Conservation (phyloP, 352 stramenopile species). For the Labyrinthula sp. region DNA sequence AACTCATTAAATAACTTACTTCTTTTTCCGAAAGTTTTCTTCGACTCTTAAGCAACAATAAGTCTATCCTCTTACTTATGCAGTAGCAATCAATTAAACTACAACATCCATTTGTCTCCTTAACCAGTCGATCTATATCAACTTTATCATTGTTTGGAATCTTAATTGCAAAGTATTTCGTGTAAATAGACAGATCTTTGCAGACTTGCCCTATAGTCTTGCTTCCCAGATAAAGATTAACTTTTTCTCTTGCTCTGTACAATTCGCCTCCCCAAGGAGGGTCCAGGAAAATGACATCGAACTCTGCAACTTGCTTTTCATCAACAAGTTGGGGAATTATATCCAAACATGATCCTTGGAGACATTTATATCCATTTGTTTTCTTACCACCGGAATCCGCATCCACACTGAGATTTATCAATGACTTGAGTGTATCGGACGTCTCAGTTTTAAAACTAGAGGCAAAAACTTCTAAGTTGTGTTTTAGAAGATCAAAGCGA, state of each 20-base stretch:
- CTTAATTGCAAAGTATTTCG: constrained; percentile 30
- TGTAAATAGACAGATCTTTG: constrained; percentile 13
- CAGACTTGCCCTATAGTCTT: constrained; percentile 17
- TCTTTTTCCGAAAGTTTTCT: too few species aligned
- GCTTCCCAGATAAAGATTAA: constrained; percentile 17
- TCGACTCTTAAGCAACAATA: too few species aligned
- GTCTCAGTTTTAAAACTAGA: too few species aligned
- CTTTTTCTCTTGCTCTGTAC: constrained; percentile 28
- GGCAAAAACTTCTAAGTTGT: constrained; percentile 29
- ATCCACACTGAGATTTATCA: too few species aligned
- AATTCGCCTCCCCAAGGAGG: constrained; percentile 29
- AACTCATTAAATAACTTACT: too few species aligned
- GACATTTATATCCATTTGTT: not conserved
- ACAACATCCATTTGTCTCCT: too few species aligned
- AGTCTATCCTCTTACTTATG: too few species aligned
- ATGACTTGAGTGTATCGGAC: too few species aligned
- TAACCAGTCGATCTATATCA: too few species aligned
- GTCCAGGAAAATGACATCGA: constrained; percentile 30
- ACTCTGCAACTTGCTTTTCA: too few species aligned
- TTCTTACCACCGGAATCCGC: constrained; percentile 9
- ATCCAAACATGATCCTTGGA: constrained; percentile 24
- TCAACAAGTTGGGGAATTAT: constrained; percentile 13
- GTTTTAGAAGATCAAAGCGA: constrained; percentile 28
- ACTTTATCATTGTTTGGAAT: constrained; percentile 29
- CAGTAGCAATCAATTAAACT: too few species aligned